Evolutionary conservation across 1,284 basidiomycete genomes (phyloP).

Genomic region (Coniferiporia sulphurascens): DNA sequence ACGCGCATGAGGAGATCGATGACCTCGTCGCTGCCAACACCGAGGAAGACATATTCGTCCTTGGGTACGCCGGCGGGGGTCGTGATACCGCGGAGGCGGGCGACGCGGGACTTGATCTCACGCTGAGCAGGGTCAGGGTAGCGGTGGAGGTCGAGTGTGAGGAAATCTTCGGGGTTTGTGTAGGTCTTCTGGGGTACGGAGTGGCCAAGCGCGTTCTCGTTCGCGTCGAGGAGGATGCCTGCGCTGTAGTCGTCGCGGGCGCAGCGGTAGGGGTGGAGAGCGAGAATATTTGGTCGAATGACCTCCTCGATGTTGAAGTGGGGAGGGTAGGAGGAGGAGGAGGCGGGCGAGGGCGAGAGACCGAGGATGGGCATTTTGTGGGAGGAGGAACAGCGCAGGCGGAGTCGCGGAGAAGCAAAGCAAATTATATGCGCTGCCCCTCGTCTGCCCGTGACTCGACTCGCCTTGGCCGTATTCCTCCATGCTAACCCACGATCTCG

Average conservation of each 20-base stretch:
- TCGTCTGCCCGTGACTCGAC: background rate
- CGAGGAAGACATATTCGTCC: constrained; percentile 78
- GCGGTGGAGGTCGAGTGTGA: constrained; percentile 64
- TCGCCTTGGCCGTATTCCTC: background rate
- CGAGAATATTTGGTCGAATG: constrained; percentile 90
- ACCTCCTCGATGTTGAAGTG: constrained; percentile 83
- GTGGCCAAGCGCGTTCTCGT: constrained; percentile 93
- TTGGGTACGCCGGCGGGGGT: constrained; percentile 31
- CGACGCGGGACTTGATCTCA: constrained; percentile 75
- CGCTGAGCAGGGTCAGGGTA: constrained; percentile 86
- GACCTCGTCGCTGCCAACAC: constrained; percentile 96
- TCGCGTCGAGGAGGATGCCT: constrained; percentile 96
- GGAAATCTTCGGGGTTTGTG: constrained; percentile 25
- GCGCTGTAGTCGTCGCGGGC: constrained; percentile 94
- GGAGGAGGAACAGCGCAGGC: background rate
- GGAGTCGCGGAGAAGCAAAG: background rate
- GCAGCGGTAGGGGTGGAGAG: constrained; percentile 90
- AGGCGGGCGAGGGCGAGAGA: constrained; percentile 35
- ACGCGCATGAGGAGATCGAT: constrained; percentile 94
- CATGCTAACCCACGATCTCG: constrained; percentile 5
- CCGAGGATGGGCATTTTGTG: constrained; percentile 42
- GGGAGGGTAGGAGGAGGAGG: constrained; percentile 51
- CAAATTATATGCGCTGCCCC: constrained; percentile 1
- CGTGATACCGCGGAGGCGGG: constrained; percentile 62
- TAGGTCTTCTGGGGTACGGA: constrained; percentile 47